Evolutionary conservation across 2,329 filamentous ascomycete species (phyloP).

Genomic region (Aspergillus sp.): DNA sequence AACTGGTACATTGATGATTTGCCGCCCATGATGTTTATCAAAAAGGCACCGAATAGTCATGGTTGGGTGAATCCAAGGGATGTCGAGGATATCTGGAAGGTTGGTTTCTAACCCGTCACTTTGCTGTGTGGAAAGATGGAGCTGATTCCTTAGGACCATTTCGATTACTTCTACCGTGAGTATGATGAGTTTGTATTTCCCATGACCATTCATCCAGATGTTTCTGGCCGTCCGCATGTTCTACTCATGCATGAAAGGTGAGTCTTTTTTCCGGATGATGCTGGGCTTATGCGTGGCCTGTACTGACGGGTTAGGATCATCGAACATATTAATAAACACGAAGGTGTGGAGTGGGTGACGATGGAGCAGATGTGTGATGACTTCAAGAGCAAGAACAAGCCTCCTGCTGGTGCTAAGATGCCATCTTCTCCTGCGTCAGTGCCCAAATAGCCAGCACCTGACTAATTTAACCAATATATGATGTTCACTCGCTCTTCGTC

Average conservation of each 20-base stretch:
- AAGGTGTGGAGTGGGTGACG: constrained; percentile 48
- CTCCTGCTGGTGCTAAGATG: constrained; percentile 27
- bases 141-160: constrained; percentile 62
- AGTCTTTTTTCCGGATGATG: constrained; percentile 13
- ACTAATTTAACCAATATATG: not conserved
- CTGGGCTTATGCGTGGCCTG: not conserved
- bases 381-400: constrained; percentile 55
- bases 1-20: constrained; percentile 48
- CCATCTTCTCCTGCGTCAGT: constrained; percentile 17
- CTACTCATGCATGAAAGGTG: constrained; percentile 71
- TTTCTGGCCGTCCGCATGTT: constrained; percentile 69
- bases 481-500: not conserved
- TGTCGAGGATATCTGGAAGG: constrained; percentile 59
- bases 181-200: constrained; percentile 77
- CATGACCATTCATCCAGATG: constrained; percentile 74
- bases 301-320: constrained; percentile 49
- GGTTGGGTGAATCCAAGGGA: constrained; percentile 61
- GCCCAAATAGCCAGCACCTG: constrained; percentile 1
- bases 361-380: constrained; percentile 72
- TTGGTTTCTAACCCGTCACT: constrained; percentile 3
- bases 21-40: constrained; percentile 49
- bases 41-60: constrained; percentile 50
- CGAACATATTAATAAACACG: constrained; percentile 65
- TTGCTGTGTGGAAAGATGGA: constrained; percentile 27
- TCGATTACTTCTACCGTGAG: constrained; percentile 71